These are phyloP conservation scores for Aspergillus incahuasiensis DNA, from an alignment of 495 filamentous ascomycete species.

Conservation along the genomic window DNA sequence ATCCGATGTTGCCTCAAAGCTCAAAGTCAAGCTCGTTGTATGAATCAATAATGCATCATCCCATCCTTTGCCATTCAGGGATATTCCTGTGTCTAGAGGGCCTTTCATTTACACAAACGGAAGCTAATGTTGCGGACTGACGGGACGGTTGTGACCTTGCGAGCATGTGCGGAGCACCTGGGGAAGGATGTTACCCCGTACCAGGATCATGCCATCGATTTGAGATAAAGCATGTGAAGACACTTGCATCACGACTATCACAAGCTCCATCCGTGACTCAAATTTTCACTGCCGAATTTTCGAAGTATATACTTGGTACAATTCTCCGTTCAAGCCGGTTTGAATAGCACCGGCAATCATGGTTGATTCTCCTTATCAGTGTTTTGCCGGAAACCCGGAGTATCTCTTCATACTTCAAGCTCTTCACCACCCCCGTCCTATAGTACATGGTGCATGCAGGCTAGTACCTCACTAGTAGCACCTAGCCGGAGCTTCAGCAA, in stretches of 20 bases:
- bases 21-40: neutral
- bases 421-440: neutral
- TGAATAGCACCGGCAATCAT: neutral
- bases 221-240: constrained; percentile 2
- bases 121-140: neutral
- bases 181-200: neutral
- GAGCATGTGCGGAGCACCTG: neutral
- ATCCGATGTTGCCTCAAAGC: neutral
- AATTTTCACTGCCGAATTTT: neutral
- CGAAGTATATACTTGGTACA: too few species aligned
- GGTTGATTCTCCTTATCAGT: neutral
- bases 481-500: constrained; percentile 2
- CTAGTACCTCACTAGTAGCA: constrained; percentile 9
- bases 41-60: neutral
- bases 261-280: neutral
- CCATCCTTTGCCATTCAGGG: neutral
- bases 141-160: neutral
- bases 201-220: neutral
- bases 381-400: neutral
- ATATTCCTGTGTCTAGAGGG: neutral
- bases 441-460: constrained; percentile 1
- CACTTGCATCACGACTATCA: neutral
- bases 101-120: neutral
- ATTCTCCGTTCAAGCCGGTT: neutral
- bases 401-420: neutral